These are phyloP conservation scores for Warburgia ugandensis DNA, from an alignment of 164 flowering plant genomes.

Conservation along the genomic window DNA sequence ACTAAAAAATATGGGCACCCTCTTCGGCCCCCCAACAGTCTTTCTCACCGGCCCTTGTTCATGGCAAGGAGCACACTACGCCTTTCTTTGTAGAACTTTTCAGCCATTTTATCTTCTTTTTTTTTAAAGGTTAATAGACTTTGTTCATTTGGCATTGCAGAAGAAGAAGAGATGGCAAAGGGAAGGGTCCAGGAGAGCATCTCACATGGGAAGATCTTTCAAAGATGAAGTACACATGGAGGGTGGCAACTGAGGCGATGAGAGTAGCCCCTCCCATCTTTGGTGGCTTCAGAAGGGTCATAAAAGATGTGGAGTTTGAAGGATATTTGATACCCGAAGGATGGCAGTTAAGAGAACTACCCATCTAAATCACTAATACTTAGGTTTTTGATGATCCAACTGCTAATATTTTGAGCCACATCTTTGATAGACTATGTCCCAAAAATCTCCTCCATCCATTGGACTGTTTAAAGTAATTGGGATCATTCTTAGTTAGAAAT, in stretches of 20 bases:
- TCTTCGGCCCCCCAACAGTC: conserved; percentile 32
- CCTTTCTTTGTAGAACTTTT: background rate
- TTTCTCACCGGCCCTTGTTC: conserved; percentile 24
- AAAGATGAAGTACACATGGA: conserved; percentile 79
- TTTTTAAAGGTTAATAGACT: no score
- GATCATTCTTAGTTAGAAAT: background rate
- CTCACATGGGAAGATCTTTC: conserved; percentile 68
- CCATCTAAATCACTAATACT: background rate
- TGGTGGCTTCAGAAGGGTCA: conserved; percentile 44
- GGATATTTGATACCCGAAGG: conserved; percentile 68
- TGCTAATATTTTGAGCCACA: background rate
- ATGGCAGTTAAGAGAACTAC: conserved; percentile 43
- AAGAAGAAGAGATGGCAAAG: conserved; percentile 31
- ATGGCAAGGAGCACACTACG: conserved; percentile 8
- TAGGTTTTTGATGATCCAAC: background rate
- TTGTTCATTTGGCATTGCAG: conserved; percentile 11
- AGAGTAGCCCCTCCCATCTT: conserved; percentile 45
- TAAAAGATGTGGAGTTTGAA: conserved; percentile 42
- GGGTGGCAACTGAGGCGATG: conserved; percentile 45
- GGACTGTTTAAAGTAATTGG: background rate
- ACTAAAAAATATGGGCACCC: conserved; percentile 26
- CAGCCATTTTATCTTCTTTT: no score
- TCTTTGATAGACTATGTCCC: background rate
- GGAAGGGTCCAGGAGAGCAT: conserved; percentile 25
- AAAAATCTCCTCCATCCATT: background rate